Base-by-base conservation (phyloP, 2,329 filamentous ascomycete genomes). In the Cladorrhinum sp. region DNA sequence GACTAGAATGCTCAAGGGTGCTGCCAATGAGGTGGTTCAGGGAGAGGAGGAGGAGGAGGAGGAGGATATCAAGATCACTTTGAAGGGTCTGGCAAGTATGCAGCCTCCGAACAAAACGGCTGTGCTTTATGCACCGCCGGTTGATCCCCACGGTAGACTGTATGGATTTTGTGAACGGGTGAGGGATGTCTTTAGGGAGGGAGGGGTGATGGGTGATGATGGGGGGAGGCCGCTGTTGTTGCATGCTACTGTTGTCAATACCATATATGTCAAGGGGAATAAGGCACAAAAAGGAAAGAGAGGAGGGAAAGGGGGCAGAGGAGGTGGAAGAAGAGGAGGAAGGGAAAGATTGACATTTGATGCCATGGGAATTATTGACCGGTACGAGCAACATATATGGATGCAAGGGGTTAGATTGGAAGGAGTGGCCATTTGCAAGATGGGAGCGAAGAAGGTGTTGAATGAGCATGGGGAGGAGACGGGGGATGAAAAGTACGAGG, bases 231-330 rank as follows among this genome's bases (percentile, higher is more conserved):
- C 85, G 6, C 73, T 97, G 63, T 81, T 90, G 20, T 75, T 97
- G 55, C 93, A 97, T 71, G 92, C 91, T 18, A 97, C 93, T 0
- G 77, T 97, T 3, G 76, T 95, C 55, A 96, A 97, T 73, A 96
- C 92, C 0, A 84, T 92, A 13, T 96, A 96, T 71, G 85, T 86
- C 49, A 84, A 81, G 62, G 29, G 51, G 64, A 52, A 67, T 62
- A 54, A 69, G n/a, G n/a, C n/a, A n/a, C n/a, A n/a, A n/a, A n/a
- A n/a, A 67, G 41, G 27, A 60, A 45, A 20, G 18, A 45, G 41
- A 3, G 25, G 53, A 64, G 63, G 38, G 55, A 64, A 58, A 64
- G 69, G 60, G 51, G 70, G 53, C 56, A 64, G 50, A 62, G 69
- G 55, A 59, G 64, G 57, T 64, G 61, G 56, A 64, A 69, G 60